These are phyloP conservation scores for Lagerstroemia speciosa DNA, from an alignment of 345 rosid genomes.

Conservation along the genomic window DNA sequence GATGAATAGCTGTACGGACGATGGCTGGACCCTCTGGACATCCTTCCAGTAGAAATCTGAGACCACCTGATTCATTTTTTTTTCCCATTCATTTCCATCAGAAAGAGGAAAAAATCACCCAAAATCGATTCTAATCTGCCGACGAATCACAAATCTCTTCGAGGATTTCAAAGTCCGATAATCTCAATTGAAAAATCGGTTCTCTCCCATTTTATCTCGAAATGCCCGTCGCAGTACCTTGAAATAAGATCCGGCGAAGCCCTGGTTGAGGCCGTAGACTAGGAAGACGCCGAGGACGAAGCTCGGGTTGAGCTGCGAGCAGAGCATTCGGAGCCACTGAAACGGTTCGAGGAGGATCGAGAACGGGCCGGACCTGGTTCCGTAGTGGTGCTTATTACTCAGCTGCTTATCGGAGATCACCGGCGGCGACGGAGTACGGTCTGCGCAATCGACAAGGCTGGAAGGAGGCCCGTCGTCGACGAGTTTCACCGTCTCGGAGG, in stretches of 20 bases:
- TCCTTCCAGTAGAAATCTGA: slow-evolving; percentile 54
- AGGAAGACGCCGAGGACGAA: slow-evolving; percentile 56
- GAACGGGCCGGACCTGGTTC: slow-evolving; percentile 12
- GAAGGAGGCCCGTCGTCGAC: slow-evolving; percentile 1
- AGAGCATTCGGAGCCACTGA: slow-evolving; percentile 67
- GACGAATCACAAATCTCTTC: background rate
- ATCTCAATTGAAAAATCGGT: no score
- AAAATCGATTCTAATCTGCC: background rate
- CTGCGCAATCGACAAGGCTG: background rate
- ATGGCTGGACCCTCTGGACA: slow-evolving; percentile 67
- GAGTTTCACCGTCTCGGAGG: slow-evolving; percentile 20
- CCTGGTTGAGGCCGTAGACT: slow-evolving; percentile 72
- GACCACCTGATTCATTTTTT: slow-evolving; percentile 24
- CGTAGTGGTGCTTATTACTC: background rate
- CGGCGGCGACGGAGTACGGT: background rate
- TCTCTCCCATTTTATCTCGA: no score
- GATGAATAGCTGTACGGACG: slow-evolving; percentile 58
- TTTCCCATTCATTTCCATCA: background rate
- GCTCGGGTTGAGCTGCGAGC: slow-evolving; percentile 44
- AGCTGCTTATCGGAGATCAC: background rate
- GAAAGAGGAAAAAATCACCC: background rate
- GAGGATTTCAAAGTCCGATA: background rate
- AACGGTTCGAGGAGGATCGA: slow-evolving; percentile 45
- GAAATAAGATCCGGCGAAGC: slow-evolving; percentile 66
- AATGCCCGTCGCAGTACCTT: slow-evolving; percentile 9